Conservation (phyloP, 768 basidiomycete species). For the Termitomyces sp. region DNA sequence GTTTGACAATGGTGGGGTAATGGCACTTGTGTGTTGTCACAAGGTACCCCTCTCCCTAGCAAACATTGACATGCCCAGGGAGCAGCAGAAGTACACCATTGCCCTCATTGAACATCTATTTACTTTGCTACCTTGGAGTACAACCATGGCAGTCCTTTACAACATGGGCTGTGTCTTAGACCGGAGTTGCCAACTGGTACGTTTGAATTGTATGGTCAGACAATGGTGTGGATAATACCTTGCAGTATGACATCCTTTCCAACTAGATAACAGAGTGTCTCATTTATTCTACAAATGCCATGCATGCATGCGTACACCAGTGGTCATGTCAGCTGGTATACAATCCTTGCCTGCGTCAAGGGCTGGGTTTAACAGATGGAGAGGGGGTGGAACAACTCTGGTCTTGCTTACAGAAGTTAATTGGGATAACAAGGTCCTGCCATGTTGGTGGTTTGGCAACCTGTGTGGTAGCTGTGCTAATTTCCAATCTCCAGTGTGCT, state of each 20-base stretch:
- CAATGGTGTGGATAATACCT: too few species aligned
- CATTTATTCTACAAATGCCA: background rate
- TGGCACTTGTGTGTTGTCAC: slow-evolving; percentile 35
- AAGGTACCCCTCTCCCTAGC: slow-evolving; percentile 32
- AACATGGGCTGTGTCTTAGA: too few species aligned
- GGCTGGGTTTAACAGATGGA: background rate
- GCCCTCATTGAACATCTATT: slow-evolving; percentile 28
- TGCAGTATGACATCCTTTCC: background rate
- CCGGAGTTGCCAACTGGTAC: too few species aligned
- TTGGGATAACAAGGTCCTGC: background rate
- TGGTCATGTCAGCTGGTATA: background rate
- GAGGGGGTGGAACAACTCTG: slow-evolving; percentile 13
- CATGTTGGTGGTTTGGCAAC: slow-evolving; percentile 21
- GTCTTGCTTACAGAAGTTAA: slow-evolving; percentile 26
- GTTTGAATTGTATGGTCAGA: too few species aligned
- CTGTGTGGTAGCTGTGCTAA: slow-evolving; percentile 8
- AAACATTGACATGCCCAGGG: too few species aligned
- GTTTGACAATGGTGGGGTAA: slow-evolving; percentile 29
- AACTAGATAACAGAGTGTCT: too few species aligned
- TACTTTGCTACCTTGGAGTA: slow-evolving; percentile 21
- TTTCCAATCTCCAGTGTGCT: background rate
- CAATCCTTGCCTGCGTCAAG: background rate
- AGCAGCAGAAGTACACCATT: slow-evolving; percentile 34
- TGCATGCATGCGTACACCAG: background rate
- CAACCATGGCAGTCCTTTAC: slow-evolving; percentile 25